phyloP scores from a whole-genome alignment of 2,329 filamentous ascomycete genomes.

The Xylaria polymorpha region DNA sequence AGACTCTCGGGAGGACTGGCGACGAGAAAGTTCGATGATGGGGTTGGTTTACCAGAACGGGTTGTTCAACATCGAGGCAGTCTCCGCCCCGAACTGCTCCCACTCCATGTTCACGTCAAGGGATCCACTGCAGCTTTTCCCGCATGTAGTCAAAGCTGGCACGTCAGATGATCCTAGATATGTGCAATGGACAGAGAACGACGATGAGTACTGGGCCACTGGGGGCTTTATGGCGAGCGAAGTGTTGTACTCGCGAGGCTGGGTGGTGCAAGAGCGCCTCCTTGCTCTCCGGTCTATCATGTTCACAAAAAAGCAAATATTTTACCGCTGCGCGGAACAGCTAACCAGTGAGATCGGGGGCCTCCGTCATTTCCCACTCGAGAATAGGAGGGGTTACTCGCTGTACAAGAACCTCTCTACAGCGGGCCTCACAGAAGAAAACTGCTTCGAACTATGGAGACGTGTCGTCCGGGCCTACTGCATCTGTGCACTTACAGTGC shows the following conservation, averaged over 20 bases:
- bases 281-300: slow-evolving; percentile 4
- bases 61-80: not conserved
- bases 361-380: not conserved
- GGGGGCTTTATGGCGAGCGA: not conserved
- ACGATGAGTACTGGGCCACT: not conserved
- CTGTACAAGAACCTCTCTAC: slow-evolving; percentile 4
- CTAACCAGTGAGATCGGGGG: not conserved
- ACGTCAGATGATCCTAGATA: not conserved
- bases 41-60: not conserved
- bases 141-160: not conserved
- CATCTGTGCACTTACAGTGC: slow-evolving; percentile 1
- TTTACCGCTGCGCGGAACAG: slow-evolving; percentile 1
- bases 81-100: not conserved
- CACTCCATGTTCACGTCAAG: slow-evolving; percentile 2
- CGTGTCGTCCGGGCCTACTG: not conserved
- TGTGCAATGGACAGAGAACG: slow-evolving; percentile 1
- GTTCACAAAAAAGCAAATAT: slow-evolving; percentile 7
- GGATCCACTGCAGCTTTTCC: not conserved
- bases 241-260: not conserved
- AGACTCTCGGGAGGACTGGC: not conserved
- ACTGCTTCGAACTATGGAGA: slow-evolving; percentile 8
- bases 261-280: slow-evolving; percentile 1
- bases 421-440: not conserved
- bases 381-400: not conserved
- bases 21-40: not conserved